Evolutionary conservation across 345 rosid species (phyloP), one percentile per base, ranked within the genome.

Genomic region (Corchorus capsularis): DNA sequence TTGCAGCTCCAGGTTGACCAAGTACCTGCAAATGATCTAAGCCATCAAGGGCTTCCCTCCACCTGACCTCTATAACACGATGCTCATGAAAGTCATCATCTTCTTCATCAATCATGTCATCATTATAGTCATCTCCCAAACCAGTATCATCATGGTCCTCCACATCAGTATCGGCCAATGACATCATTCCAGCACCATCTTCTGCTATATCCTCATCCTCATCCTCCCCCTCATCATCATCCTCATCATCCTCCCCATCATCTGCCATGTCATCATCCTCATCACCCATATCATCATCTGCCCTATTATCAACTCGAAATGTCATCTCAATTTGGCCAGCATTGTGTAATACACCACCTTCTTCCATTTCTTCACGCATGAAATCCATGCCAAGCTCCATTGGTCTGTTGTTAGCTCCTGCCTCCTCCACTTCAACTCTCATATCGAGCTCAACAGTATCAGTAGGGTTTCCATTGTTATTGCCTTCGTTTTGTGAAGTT

Each of bases 11-110:
- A 80, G 98, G 89, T 84, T 90, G 94, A 75, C 96, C 94, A 79
- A 93, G 94, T 35, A 90, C 94, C 83, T 90, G 98, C 84, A 93
- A 83, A 84, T 90, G 93, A 86, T 95, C 99, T 74, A 95, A 85
- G 77, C 94, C 96, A 85, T 95, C 98, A 79, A 93, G 89, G 73
- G 97, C 94, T 83, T 89, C 99, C 86, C 98, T 89, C 99, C 96
- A 93, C 84, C 96, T 85, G 61, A 90, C 97, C 86, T 93, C 98
- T 84, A 95, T 90, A 22, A 93, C 96, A 32, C 90, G 94, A 72
- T 86, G 89, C 86, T 89, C 98, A 78, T 92, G 94, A 80, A 93
- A 93, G 82, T 93, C 99, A 74, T 92, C 99, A 74, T 93, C 97
- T 55, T 92, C 99, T 82, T 95, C 99, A 78, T 95, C 99, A 74